Conservation (phyloP, 164 flowering plant species). For the Cinnamomum chago region DNA sequence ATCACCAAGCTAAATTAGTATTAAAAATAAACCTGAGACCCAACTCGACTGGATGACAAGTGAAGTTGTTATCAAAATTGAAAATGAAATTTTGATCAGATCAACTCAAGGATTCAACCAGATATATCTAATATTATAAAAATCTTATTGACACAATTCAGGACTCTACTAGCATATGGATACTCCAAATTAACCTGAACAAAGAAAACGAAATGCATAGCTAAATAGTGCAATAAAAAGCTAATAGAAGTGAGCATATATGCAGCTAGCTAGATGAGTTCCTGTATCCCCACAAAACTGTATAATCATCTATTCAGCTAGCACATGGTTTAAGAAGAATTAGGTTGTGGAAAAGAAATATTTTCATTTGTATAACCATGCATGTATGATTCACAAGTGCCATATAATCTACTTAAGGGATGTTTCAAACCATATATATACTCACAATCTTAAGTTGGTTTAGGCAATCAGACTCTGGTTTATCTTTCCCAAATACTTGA, state of each 20-base stretch:
- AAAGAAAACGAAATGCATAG: too few species aligned
- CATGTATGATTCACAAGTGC: too few species aligned
- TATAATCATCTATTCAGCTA: neutral
- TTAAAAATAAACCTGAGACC: neutral
- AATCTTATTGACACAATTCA: neutral
- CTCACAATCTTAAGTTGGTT: conserved; percentile 23
- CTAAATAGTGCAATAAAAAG: too few species aligned
- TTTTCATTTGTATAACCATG: neutral
- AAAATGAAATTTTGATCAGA: neutral
- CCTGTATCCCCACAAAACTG: neutral
- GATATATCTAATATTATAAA: neutral
- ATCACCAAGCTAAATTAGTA: neutral
- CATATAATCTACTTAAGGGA: neutral
- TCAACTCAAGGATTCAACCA: neutral
- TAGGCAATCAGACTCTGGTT: conserved; percentile 16
- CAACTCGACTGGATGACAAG: neutral
- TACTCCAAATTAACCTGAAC: too few species aligned
- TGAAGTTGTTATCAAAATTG: neutral
- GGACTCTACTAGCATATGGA: neutral
- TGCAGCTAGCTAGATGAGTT: too few species aligned
- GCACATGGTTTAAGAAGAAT: neutral
- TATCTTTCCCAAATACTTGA: neutral
- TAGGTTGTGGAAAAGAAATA: neutral
- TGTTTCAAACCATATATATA: neutral
- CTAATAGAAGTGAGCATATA: too few species aligned